Evolutionary conservation across 2,329 filamentous ascomycete species (phyloP), one percentile per base, ranked within the genome.

Genomic region (Gremmenia infestans): DNA sequence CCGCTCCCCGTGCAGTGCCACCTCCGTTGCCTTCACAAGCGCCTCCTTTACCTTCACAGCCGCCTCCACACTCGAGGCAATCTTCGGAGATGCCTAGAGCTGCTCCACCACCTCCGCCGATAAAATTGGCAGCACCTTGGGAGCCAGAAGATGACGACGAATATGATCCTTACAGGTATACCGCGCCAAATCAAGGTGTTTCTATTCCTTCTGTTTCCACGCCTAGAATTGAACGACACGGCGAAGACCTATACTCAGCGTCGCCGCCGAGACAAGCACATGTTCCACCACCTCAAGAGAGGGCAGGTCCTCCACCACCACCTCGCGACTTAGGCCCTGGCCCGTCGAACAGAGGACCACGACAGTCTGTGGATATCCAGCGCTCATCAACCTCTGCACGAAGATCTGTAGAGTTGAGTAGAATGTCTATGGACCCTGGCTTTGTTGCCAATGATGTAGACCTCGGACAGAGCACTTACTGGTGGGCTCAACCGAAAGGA

Each of bases 371-470:
- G 51, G 89, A 94, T 65, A 73, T 86, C 12, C 75, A 79, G 37
- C 79, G 87, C 57, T 73, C 72, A 15, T 70, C 74, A 28, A 73
- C 73, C 4, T 74, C 71, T 52, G 68, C 74, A 25, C 80, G 85
- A 53, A 74, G 80, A 56, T 72, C 70, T 22, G 83, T 89, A 72
- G 94, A 99, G 63, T 76, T 88, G 54, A 73, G 81, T 40, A 83
- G 93, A 48, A 86, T 89, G 70, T 87, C 86, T 5, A 80, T 85
- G 57, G 89, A 93, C 62, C 85, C 87, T 46, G 89, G 91, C 1
- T 95, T 86, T 68, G 93, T 97, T 60, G 94, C 94, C 42, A 86
- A 86, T 54, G 92, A 97, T 58, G 74, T 97, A 54, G 92, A 97
- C 66, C 77, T 97, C 39, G 86, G 83, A 12, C 77, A 81, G 46